These are phyloP conservation scores for Hypomontagnella monticulosa DNA, from an alignment of 495 filamentous ascomycete genomes.

Conservation along the genomic window DNA sequence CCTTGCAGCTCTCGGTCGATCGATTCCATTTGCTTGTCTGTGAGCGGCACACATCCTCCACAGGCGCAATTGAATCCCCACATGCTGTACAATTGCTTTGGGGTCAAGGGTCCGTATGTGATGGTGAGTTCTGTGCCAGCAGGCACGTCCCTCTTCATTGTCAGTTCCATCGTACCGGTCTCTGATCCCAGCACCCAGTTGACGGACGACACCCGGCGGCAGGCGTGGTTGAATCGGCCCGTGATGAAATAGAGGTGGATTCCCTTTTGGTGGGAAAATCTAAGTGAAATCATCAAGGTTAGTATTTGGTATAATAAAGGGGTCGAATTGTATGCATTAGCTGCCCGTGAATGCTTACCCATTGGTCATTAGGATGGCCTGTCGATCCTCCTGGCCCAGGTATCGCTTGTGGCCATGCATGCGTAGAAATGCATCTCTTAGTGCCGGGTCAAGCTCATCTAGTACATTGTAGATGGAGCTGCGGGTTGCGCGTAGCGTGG, in stretches of 20 bases:
- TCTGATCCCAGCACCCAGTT: conserved; percentile 10
- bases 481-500: conserved; percentile 31
- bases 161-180: conserved; percentile 29
- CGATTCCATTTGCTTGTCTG: conserved; percentile 29
- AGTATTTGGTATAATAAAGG: too few relatives aligned
- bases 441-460: conserved; percentile 16
- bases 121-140: conserved; percentile 48
- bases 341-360: conserved; percentile 33
- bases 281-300: conserved; percentile 24
- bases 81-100: conserved; percentile 35
- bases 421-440: conserved; percentile 10
- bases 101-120: conserved; percentile 42
- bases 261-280: conserved; percentile 18
- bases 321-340: too few relatives aligned
- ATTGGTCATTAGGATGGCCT: conserved; percentile 40
- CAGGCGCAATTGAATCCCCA: conserved; percentile 51
- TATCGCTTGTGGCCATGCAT: conserved; percentile 30
- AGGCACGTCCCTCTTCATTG: conserved; percentile 17
- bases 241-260: conserved; percentile 42
- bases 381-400: not conserved
- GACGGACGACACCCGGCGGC: conserved; percentile 34
- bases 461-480: conserved; percentile 29
- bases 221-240: conserved; percentile 52
- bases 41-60: conserved; percentile 42
- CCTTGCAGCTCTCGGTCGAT: not conserved